These are phyloP conservation scores for Magnolia officinalis DNA, from an alignment of 164 flowering plant genomes.

Conservation along the genomic window DNA sequence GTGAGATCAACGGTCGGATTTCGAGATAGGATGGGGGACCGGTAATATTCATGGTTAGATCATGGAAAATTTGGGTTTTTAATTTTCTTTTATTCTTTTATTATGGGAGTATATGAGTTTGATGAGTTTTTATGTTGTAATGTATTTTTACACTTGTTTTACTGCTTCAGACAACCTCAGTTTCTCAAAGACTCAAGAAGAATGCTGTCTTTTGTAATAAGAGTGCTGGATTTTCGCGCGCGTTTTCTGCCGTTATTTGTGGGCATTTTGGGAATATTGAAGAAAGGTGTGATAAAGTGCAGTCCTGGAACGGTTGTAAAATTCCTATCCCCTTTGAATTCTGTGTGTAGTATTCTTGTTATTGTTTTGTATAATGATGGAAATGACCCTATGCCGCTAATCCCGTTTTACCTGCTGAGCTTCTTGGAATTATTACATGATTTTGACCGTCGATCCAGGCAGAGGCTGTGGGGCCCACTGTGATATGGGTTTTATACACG, in stretches of 20 bases:
- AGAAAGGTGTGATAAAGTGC: not conserved
- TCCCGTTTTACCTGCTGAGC: too few species aligned
- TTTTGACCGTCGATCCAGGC: too few species aligned
- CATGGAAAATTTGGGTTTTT: not conserved
- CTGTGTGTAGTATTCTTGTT: too few species aligned
- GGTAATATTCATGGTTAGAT: not conserved
- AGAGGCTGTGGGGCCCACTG: too few species aligned
- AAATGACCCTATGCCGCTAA: too few species aligned
- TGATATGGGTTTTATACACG: too few species aligned
- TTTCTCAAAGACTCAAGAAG: not conserved
- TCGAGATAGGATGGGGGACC: not conserved
- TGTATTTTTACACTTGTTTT: not conserved
- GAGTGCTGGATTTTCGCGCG: not conserved
- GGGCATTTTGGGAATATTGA: not conserved
- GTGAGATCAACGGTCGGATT: slow-evolving; percentile 19
- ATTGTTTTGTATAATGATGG: too few species aligned
- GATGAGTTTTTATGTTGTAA: not conserved
- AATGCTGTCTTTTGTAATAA: not conserved
- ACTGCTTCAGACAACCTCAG: not conserved
- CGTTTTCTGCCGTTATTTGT: not conserved
- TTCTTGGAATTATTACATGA: too few species aligned
- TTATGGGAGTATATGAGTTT: not conserved
- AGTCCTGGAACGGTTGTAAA: too few species aligned
- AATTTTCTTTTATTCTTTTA: not conserved
- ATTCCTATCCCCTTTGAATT: too few species aligned